Evolutionary conservation across 1,284 basidiomycete species (phyloP).

Genomic region (Ustanciosporium gigantosporum): DNA sequence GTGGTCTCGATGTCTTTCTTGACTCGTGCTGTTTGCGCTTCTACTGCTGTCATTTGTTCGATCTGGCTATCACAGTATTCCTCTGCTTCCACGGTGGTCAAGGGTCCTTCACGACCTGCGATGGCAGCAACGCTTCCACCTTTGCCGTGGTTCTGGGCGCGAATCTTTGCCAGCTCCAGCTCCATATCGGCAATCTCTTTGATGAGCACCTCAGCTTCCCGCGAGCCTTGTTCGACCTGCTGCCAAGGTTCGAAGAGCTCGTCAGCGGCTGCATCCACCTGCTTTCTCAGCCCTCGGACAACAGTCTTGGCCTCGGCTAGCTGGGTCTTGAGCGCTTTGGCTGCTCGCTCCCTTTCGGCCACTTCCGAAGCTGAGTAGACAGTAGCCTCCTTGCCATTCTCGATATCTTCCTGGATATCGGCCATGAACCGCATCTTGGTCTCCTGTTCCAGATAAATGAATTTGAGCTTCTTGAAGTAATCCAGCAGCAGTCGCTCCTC

Average conservation of each 20-base stretch:
- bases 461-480: conserved; percentile 57
- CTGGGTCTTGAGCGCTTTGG: conserved; percentile 49
- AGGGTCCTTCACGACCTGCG: conserved; percentile 37
- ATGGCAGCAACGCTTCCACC: conserved; percentile 32
- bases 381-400: conserved; percentile 50
- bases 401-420: conserved; percentile 51
- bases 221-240: conserved; percentile 25
- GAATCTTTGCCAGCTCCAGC: conserved; percentile 50
- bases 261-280: conserved; percentile 45
- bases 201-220: conserved; percentile 41
- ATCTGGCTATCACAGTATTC: conserved; percentile 45
- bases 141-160: conserved; percentile 39
- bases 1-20: conserved; percentile 41
- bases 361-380: conserved; percentile 51
- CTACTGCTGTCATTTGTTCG: conserved; percentile 44
- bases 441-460: conserved; percentile 56
- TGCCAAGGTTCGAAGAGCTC: conserved; percentile 39
- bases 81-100: conserved; percentile 49
- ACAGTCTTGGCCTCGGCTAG: conserved; percentile 49
- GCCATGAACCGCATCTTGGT: conserved; percentile 56
- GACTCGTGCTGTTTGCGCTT: conserved; percentile 38
- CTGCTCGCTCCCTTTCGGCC: conserved; percentile 40
- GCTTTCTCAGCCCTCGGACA: conserved; percentile 37
- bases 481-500: conserved; percentile 49
- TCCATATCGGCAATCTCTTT: conserved; percentile 53